phyloP scores from a whole-genome alignment of 768 basidiomycete genomes.

The Tylopilus sp. region DNA sequence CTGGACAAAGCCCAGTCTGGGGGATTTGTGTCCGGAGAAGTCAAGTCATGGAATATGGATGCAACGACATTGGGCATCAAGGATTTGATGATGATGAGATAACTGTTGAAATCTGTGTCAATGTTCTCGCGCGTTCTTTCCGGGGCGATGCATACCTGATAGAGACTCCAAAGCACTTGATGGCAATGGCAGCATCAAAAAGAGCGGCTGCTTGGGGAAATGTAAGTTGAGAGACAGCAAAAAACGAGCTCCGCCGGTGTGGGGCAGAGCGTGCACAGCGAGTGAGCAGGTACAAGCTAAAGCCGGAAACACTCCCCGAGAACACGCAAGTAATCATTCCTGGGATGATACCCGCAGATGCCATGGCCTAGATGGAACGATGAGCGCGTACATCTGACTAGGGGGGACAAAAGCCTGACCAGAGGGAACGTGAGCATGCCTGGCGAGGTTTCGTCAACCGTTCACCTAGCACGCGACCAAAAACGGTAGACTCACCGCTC shows the following conservation, averaged over 20 bases:
- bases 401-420: slow-evolving; percentile 38
- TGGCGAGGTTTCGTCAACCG: slow-evolving; percentile 27
- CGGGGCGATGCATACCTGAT: slow-evolving; percentile 57
- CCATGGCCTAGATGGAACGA: slow-evolving; percentile 64
- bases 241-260: slow-evolving; percentile 78
- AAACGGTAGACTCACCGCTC: slow-evolving; percentile 55
- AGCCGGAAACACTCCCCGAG: slow-evolving; percentile 71
- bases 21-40: slow-evolving; percentile 58
- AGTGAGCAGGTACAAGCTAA: slow-evolving; percentile 88
- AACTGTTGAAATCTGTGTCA: slow-evolving; percentile 40
- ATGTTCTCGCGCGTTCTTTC: background rate
- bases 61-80: slow-evolving; percentile 89
- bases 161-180: slow-evolving; percentile 96
- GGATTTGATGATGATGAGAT: slow-evolving; percentile 89
- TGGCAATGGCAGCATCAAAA: slow-evolving; percentile 92
- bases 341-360: slow-evolving; percentile 85
- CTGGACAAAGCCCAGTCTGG: slow-evolving; percentile 77
- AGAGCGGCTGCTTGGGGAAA: slow-evolving; percentile 85
- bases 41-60: slow-evolving; percentile 77
- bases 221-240: slow-evolving; percentile 78
- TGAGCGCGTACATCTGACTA: background rate
- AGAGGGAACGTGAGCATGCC: slow-evolving; percentile 89
- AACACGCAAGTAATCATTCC: slow-evolving; percentile 86
- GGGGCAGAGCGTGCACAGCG: slow-evolving; percentile 75
- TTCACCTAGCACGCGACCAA: background rate